phyloP scores from a whole-genome alignment of 2,329 filamentous ascomycete species.

The Hymenoscyphus linearis region DNA sequence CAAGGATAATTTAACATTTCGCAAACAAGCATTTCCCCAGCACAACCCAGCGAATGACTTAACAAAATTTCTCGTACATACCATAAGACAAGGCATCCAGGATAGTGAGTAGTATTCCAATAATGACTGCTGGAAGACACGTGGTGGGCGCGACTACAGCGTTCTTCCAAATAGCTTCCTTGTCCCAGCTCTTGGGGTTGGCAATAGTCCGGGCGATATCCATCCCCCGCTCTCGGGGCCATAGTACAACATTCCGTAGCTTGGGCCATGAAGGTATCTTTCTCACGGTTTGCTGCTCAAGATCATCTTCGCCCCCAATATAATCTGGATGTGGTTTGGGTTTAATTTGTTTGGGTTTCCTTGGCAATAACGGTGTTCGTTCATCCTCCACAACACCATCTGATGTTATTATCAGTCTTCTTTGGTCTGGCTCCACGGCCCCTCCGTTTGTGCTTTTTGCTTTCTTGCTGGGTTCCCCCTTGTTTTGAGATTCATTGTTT shows the following conservation, averaged over 20 bases:
- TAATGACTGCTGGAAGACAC: slow-evolving; percentile 77
- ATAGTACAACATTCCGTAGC: slow-evolving; percentile 21
- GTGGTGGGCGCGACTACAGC: slow-evolving; percentile 62
- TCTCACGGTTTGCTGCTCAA: slow-evolving; percentile 25
- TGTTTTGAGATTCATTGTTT: slow-evolving; percentile 4
- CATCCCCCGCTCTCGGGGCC: slow-evolving; percentile 21
- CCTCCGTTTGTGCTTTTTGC: slow-evolving; percentile 7
- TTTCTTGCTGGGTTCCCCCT: not conserved
- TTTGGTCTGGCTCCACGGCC: slow-evolving; percentile 10
- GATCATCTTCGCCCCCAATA: slow-evolving; percentile 29
- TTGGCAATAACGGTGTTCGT: slow-evolving; percentile 26
- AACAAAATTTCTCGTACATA: slow-evolving; percentile 31
- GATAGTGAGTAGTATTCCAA: slow-evolving; percentile 86
- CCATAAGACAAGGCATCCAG: slow-evolving; percentile 93
- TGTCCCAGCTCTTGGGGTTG: slow-evolving; percentile 69
- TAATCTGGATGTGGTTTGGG: slow-evolving; percentile 23
- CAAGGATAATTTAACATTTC: not conserved
- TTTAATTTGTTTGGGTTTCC: slow-evolving; percentile 10
- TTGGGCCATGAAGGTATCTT: slow-evolving; percentile 26
- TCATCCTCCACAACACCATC: slow-evolving; percentile 26
- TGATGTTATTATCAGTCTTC: slow-evolving; percentile 21
- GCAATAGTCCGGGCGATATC: slow-evolving; percentile 32
- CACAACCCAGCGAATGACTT: not conserved
- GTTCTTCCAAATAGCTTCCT: slow-evolving; percentile 56
- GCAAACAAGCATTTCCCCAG: not conserved